Conservation (phyloP, 305 asterid species). For the Solanum hybrid region DNA sequence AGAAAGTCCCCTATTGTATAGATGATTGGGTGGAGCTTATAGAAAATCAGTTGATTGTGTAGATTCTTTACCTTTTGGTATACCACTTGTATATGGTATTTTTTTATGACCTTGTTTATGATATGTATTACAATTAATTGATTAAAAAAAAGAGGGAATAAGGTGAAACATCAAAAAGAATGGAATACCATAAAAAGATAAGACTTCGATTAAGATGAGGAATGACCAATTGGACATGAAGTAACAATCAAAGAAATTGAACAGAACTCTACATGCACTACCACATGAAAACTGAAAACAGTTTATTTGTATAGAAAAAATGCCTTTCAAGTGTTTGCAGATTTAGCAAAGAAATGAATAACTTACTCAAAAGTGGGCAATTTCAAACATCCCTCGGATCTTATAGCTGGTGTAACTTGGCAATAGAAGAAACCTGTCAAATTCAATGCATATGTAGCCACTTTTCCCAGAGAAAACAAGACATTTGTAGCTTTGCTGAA, state of each 20-base stretch:
- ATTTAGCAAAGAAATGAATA: constrained; percentile 3
- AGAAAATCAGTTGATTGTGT: background rate
- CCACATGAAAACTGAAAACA: background rate
- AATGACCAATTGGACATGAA: background rate
- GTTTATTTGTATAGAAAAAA: background rate
- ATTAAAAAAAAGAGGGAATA: background rate
- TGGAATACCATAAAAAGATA: background rate
- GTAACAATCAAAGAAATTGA: background rate
- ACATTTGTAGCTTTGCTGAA: constrained; percentile 86
- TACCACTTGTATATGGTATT: background rate
- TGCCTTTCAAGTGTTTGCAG: background rate
- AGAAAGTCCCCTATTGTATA: background rate
- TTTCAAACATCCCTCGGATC: constrained; percentile 43
- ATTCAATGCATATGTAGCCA: constrained; percentile 82
- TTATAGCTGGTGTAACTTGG: constrained; percentile 45
- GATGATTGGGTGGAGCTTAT: background rate
- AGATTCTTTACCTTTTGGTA: background rate
- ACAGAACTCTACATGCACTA: background rate
- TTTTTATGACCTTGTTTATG: background rate
- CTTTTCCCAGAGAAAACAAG: constrained; percentile 73
- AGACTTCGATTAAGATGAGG: background rate
- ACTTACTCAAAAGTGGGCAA: constrained; percentile 63
- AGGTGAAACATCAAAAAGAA: background rate
- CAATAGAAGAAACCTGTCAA: constrained; percentile 88
- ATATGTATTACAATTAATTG: background rate